A percentile compares a stretch with the other conserved stretches of the same genome.
Evolutionary conservation across 441 rosid genomes (phyloP).

Genomic region (Euphorbia neoarborescens): DNA sequence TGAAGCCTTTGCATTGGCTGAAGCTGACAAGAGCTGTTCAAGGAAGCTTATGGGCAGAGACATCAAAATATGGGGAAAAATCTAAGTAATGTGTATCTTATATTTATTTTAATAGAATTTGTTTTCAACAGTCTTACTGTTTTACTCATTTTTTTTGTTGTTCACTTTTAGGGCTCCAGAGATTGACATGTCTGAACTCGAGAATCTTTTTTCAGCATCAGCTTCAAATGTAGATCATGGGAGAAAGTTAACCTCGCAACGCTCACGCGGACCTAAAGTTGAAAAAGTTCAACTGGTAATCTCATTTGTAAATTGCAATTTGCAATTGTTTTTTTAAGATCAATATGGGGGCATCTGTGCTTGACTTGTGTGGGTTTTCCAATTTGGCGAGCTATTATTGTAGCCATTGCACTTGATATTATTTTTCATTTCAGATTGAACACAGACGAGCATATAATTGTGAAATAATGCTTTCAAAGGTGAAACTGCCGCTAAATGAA

Average conservation of each 20-base stretch:
- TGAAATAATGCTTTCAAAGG: slow-evolving; percentile 97
- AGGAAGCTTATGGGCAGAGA: slow-evolving; percentile 97
- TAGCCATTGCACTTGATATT: background rate
- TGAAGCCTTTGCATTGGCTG: slow-evolving; percentile 96
- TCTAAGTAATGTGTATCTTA: slow-evolving; percentile 43
- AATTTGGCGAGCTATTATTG: background rate
- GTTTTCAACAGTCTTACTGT: background rate
- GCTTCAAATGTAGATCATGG: slow-evolving; percentile 45
- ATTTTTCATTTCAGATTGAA: slow-evolving; percentile 54
- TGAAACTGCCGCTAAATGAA: slow-evolving; percentile 73
- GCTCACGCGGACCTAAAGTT: slow-evolving; percentile 50
- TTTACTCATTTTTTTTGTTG: slow-evolving; percentile 15
- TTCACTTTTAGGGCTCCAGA: slow-evolving; percentile 62
- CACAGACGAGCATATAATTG: slow-evolving; percentile 93
- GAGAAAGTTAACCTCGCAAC: slow-evolving; percentile 32
- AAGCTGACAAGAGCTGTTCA: slow-evolving; percentile 82
- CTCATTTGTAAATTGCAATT: slow-evolving; percentile 3
- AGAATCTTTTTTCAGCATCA: slow-evolving; percentile 75
- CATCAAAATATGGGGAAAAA: slow-evolving; percentile 77
- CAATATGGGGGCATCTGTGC: background rate
- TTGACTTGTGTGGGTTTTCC: background rate
- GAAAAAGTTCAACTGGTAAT: slow-evolving; percentile 95
- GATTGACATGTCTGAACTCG: slow-evolving; percentile 91
- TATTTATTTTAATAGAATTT: slow-evolving; percentile 14
- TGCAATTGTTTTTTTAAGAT: background rate